Evolutionary conservation across 139 green algal species (phyloP), one percentile per base, ranked within the genome.

Genomic region (Limnomonas spitsbergensis): DNA sequence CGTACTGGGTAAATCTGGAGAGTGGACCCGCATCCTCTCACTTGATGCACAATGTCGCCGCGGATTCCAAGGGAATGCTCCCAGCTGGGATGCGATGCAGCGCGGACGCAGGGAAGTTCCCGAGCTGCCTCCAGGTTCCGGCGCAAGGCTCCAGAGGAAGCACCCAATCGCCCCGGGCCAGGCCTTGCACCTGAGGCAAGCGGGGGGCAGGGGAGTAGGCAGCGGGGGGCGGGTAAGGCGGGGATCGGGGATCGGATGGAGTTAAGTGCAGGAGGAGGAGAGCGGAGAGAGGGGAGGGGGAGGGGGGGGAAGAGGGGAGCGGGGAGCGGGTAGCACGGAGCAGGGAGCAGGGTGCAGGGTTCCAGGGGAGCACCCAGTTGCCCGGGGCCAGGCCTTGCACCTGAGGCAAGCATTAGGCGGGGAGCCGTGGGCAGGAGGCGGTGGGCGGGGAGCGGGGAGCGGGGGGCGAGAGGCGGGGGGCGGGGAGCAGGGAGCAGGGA

Each of bases 41-140:
- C 90, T 95, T 96, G 79, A 96, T 89, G 72, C 75, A 80, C 40
- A 94, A 67, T 2, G 86, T 94, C 24, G 92, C 88, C 1, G 90
- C 92, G 2, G 73, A 69, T n/a, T 84, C 75, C 2, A 90, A 29
- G 0, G 86, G 81, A 26, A 93, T 72, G 42, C 88, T 79, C 1
- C 29, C 4, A 20, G 88, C 14, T 61, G 47, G 87, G 27, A 95
- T 78, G 1, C 37, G 61, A 81, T 93, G 84, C 80, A 86, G 85
- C 70, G 81, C 66, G 24, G 66, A 66, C 14, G 82, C 84, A 1
- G 53, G 0, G 47, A 87, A 89, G 1, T 87, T 71, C 1, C 78
- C 88, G 0, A 2, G 31, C 38, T 69, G 76, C 1, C 93, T 80
- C 94, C 94, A 98, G 0, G 92, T 97, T 68, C 94, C 94, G 53